These are phyloP conservation scores for Galerina sulciceps DNA, from an alignment of 768 basidiomycete genomes.

Conservation along the genomic window DNA sequence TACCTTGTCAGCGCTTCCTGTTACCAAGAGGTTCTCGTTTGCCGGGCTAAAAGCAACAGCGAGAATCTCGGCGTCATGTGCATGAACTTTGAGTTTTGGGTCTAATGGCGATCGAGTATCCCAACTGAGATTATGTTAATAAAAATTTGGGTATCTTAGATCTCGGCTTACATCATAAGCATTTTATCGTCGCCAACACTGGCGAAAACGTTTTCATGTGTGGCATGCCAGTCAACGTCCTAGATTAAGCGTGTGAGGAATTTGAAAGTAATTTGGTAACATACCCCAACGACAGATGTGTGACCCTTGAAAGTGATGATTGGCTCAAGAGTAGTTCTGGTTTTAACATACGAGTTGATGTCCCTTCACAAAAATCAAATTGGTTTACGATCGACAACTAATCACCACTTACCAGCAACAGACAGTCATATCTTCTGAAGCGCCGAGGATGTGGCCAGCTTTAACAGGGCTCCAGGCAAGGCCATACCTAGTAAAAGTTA, in stretches of 20 bases:
- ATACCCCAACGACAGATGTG: constrained; percentile 87
- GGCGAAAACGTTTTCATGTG: constrained; percentile 82
- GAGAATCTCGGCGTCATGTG: constrained; percentile 90
- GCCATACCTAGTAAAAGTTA: constrained; percentile 67
- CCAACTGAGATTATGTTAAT: constrained; percentile 64
- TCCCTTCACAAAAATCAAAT: constrained; percentile 62
- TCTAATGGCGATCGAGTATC: constrained; percentile 80
- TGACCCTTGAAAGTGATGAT: constrained; percentile 86
- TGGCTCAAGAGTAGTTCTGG: constrained; percentile 82
- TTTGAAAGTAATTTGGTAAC: constrained; percentile 25
- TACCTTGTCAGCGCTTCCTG: constrained; percentile 95
- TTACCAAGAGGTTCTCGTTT: constrained; percentile 77
- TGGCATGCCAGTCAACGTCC: constrained; percentile 97
- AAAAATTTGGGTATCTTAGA: constrained; percentile 9
- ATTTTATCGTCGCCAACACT: constrained; percentile 97
- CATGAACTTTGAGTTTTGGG: constrained; percentile 74
- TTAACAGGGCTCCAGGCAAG: constrained; percentile 90
- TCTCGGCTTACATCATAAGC: constrained; percentile 78
- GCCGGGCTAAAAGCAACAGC: constrained; percentile 90
- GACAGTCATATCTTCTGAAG: constrained; percentile 95
- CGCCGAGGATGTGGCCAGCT: constrained; percentile 83
- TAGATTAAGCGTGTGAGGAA: constrained; percentile 31
- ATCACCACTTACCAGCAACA: constrained; percentile 77
- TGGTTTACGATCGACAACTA: not conserved
- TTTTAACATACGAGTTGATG: constrained; percentile 84